These are phyloP conservation scores for Phallus indusiatus DNA, from an alignment of 768 basidiomycete genomes.

Conservation along the genomic window DNA sequence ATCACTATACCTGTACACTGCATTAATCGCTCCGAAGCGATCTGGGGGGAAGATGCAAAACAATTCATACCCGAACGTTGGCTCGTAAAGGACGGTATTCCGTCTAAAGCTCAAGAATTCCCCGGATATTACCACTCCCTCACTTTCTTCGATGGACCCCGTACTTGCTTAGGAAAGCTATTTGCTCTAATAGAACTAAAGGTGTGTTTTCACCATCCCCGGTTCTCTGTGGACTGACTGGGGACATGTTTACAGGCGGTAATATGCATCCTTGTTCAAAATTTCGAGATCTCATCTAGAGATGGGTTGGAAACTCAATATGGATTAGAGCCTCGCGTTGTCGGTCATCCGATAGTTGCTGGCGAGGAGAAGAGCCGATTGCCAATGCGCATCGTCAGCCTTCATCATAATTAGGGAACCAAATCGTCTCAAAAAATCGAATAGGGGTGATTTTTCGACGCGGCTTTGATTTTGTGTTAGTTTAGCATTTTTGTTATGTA, in stretches of 20 bases:
- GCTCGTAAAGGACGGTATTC: constrained; percentile 24
- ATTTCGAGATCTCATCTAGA: constrained; percentile 31
- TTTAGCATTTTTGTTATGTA: too few relatives aligned
- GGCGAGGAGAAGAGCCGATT: constrained; percentile 1
- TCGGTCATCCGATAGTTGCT: neutral
- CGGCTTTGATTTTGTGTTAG: too few relatives aligned
- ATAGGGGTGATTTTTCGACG: too few relatives aligned
- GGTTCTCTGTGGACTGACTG: neutral
- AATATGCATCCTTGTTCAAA: constrained; percentile 31
- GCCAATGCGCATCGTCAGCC: neutral
- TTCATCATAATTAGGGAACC: too few relatives aligned
- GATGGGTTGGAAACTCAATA: constrained; percentile 31
- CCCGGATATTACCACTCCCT: constrained; percentile 42
- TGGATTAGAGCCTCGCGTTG: constrained; percentile 12
- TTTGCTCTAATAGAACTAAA: constrained; percentile 40
- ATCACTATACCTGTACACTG: constrained; percentile 34
- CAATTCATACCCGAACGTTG: constrained; percentile 37
- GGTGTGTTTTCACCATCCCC: constrained; percentile 17
- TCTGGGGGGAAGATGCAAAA: constrained; percentile 39
- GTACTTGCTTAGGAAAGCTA: constrained; percentile 38
- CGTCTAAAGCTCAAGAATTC: constrained; percentile 23
- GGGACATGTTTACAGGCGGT: constrained; percentile 25
- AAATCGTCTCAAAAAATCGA: too few relatives aligned
- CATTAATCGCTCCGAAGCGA: constrained; percentile 38
- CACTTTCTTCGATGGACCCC: constrained; percentile 43